Conservation (phyloP, 2,329 filamentous ascomycete genomes). For the Epichloe sp. region DNA sequence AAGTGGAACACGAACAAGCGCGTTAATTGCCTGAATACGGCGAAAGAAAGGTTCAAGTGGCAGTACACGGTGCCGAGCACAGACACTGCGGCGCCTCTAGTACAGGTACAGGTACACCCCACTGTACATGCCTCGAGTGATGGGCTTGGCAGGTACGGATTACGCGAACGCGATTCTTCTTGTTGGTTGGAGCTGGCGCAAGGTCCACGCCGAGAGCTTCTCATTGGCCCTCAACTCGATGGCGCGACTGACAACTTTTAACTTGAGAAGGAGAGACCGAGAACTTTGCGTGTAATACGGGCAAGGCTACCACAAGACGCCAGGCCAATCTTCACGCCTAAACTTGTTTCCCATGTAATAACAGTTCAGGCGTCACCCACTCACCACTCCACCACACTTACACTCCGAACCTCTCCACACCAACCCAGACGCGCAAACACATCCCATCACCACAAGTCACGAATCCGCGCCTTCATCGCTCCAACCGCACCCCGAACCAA, state of each 20-base stretch:
- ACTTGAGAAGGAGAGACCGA: neutral
- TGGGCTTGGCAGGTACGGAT: neutral
- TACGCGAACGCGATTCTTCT: constrained; percentile 1
- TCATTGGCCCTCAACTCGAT: neutral
- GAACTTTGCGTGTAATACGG: too few relatives aligned
- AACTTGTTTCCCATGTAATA: too few relatives aligned
- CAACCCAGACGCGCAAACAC: too few relatives aligned
- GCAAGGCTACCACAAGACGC: too few relatives aligned
- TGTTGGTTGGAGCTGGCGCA: neutral
- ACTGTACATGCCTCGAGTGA: neutral
- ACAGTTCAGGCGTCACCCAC: too few relatives aligned
- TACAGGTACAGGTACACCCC: neutral
- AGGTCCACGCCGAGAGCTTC: neutral
- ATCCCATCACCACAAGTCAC: too few relatives aligned
- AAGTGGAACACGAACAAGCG: neutral
- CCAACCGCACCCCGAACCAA: neutral
- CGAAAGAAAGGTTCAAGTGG: neutral
- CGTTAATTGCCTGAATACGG: constrained; percentile 9
- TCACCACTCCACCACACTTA: too few relatives aligned
- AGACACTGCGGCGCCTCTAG: neutral
- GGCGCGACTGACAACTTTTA: too few relatives aligned
- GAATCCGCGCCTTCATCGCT: too few relatives aligned
- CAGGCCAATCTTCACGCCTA: too few relatives aligned
- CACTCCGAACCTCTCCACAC: too few relatives aligned
- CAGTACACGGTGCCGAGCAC: neutral